phyloP scores from a whole-genome alignment of 176 grass and related monocot genomes.

The Cenchrus americanus region DNA sequence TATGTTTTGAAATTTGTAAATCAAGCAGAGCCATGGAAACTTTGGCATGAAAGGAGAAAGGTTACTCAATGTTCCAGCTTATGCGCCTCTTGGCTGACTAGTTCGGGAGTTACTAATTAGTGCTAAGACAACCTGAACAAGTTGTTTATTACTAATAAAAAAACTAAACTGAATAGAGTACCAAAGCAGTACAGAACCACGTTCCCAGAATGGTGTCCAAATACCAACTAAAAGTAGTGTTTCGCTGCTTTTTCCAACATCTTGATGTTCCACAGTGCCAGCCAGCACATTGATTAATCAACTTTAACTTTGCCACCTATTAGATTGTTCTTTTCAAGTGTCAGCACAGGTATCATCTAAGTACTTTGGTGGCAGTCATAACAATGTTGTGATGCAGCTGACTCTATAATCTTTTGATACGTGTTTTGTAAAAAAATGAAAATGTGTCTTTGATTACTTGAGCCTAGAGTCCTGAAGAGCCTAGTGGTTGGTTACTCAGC shows the following conservation, averaged over 20 bases:
- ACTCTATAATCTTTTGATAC: slow-evolving; percentile 28
- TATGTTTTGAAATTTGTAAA: neutral
- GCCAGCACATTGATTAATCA: slow-evolving; percentile 2
- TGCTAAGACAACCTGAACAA: slow-evolving; percentile 19
- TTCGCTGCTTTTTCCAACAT: slow-evolving; percentile 38
- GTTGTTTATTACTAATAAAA: neutral
- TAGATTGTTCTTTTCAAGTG: slow-evolving; percentile 8
- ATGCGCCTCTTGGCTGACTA: slow-evolving; percentile 18
- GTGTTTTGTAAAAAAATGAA: neutral
- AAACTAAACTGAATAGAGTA: neutral
- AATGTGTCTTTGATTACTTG: slow-evolving; percentile 19
- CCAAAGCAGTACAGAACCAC: slow-evolving; percentile 13
- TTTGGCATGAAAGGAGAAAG: neutral
- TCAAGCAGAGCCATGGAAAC: neutral
- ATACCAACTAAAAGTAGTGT: neutral
- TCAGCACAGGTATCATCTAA: slow-evolving; percentile 30
- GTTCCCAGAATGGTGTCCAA: slow-evolving; percentile 1
- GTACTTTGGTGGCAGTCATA: slow-evolving; percentile 11
- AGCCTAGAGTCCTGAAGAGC: neutral
- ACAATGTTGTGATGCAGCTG: slow-evolving; percentile 23
- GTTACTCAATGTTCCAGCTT: neutral
- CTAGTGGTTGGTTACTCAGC: slow-evolving; percentile 41
- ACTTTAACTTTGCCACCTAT: slow-evolving; percentile 34
- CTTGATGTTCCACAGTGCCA: slow-evolving; percentile 23
- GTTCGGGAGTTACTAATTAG: slow-evolving; percentile 3